Evolutionary conservation across 1,139 yeast genomes (phyloP), one percentile per base, ranked within the genome.

Genomic region (Magnusiomyces fungicola): DNA sequence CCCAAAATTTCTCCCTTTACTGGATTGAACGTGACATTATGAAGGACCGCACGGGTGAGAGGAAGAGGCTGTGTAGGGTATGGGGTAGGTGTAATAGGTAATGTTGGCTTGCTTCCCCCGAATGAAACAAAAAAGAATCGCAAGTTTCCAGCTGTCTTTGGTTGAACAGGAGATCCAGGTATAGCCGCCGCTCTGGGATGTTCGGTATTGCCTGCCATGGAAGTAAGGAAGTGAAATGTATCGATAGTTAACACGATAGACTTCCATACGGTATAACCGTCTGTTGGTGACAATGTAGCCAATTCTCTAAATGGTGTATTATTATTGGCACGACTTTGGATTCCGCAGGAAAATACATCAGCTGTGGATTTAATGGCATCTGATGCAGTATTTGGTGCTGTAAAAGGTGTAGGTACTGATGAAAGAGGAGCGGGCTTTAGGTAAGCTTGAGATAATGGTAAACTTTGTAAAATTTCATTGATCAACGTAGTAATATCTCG

Each of bases 1-100:
- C 58, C 60, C 14, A 58, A 41, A 30, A 62, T 52, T 29, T 56
- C 53, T 19, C 58, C 47, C 16, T 53, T 42, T 21, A 52, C 54
- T 4, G 48, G 51, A 4, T 52, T 55, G 7, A 54, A 46, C 7
- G 60, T 44, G 12, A 57, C 46, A 9, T 55, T 45, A 36, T 62
- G 61, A 21, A 63, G 57, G 47, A 64, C 53, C 1, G 68, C 66
- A 3, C 70, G 57, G 1, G 61, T 60, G 10, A 68, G 46, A 1
- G 69, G 60, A 10, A 57, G 37, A 2, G 61, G 54, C n/a, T 53
- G 50, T 6, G 60, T 61, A 12, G 52, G 47, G 33, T 59, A 59
- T 10, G 56, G 32, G 22, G 39, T 41, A n/a, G 43, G 36, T 10
- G 46, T 7, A 33, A 49, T 27, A 14, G 47, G 48, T 9, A 53